These are phyloP conservation scores for Lepidium sativum DNA, from an alignment of 345 rosid genomes.

Conservation along the genomic window DNA sequence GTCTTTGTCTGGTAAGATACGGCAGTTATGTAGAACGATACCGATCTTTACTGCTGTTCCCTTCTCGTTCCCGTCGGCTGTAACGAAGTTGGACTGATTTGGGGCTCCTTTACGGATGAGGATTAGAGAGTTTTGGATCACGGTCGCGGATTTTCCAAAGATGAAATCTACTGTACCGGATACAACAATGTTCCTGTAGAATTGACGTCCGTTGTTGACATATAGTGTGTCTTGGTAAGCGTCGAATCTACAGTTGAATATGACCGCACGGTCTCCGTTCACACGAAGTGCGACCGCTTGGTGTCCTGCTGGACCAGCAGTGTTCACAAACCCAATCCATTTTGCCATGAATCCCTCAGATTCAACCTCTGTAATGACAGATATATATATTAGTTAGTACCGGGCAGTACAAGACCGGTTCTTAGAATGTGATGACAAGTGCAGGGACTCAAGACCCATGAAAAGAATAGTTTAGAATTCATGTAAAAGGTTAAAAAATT, in stretches of 20 bases:
- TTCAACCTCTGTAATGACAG: slow-evolving; percentile 41
- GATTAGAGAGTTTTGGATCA: slow-evolving; percentile 65
- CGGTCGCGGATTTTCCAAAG: slow-evolving; percentile 50
- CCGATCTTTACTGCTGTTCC: slow-evolving; percentile 27
- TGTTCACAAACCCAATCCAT: slow-evolving; percentile 56
- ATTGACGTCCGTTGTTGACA: slow-evolving; percentile 48
- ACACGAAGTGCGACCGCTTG: slow-evolving; percentile 71
- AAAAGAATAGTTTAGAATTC: no score
- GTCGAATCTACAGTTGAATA: slow-evolving; percentile 56
- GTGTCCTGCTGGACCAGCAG: slow-evolving; percentile 55
- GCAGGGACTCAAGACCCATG: no score
- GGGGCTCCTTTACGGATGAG: slow-evolving; percentile 37
- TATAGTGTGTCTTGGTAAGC: slow-evolving; percentile 66
- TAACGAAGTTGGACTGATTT: slow-evolving; percentile 46
- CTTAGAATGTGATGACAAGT: no score
- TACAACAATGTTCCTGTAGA: slow-evolving; percentile 60
- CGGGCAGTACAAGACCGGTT: no score
- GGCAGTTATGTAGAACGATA: slow-evolving; percentile 64
- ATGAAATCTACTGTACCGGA: slow-evolving; percentile 75
- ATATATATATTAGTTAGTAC: neutral
- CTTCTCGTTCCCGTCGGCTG: slow-evolving; percentile 46
- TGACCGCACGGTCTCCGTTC: slow-evolving; percentile 39
- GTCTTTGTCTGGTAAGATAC: slow-evolving; percentile 49
- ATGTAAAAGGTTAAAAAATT: no score
- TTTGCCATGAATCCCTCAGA: slow-evolving; percentile 53